Base-by-base conservation (phyloP, 306 rosid species). In the Trifolium dubium region DNA sequence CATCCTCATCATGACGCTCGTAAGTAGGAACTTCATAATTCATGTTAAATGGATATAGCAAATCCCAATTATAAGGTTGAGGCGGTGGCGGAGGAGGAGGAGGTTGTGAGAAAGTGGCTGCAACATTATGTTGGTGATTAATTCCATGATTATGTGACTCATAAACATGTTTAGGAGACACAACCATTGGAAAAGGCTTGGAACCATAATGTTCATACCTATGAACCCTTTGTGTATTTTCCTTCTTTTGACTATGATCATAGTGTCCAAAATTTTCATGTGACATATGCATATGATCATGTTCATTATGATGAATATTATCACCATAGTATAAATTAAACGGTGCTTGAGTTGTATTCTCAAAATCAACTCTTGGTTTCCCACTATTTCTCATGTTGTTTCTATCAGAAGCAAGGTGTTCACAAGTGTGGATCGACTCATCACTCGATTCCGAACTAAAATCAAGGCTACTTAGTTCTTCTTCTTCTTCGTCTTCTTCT, bases 131-230 rank as follows among this genome's bases (percentile, higher is more conserved):
- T 51, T 73, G 54, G 63, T 62, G 64, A 28, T 3, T 32, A 66
- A 49, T 15, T 76, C 14, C 71, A 71, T 55, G 34, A 12, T 46
- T 76, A 43, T 81, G 85, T 17, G 55, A 77, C 75, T 59, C 73
- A 5, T 5, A 10, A 53, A 13, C 23, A 65, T 72, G 17, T 28
- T 17, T 19, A 3, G 68, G 31, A 18, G 75, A 46, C 1, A 59
- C 44, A 19, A 18, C 10, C 70, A 61, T 73, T 53, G 79, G 28
- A 60, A 31, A 50, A 14, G 62, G 31, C 50, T 34, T 71, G 13
- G 55, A 12, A 31, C 70, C 53, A 82, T 68, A 28, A 56, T 28
- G 63, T 5, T 53, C 10, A 53, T 17, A 51, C 28, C 59, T 51
- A 51, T 51, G 3, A 51, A 51, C 11, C 62, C 62, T 28, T 23